phyloP scores from a whole-genome alignment of 352 stramenopile species.

The Phytophthora crassamura region DNA sequence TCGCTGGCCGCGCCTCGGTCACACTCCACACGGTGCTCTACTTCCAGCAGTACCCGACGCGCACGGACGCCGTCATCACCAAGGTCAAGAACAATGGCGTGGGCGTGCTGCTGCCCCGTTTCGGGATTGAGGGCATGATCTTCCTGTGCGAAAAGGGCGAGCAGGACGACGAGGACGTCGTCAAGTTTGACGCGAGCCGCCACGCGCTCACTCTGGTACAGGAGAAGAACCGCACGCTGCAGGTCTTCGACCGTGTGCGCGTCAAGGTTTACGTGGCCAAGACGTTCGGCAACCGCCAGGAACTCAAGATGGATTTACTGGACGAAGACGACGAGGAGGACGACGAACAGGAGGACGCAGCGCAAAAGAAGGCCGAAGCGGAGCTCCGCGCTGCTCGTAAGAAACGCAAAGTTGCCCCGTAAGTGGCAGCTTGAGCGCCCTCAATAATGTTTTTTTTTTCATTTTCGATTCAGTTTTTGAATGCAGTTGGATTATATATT shows the following conservation, averaged over 20 bases:
- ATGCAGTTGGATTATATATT: not conserved
- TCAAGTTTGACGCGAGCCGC: constrained; percentile 55
- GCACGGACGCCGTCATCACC: constrained; percentile 94
- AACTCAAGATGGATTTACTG: constrained; percentile 86
- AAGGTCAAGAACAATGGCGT: constrained; percentile 96
- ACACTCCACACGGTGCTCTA: constrained; percentile 98
- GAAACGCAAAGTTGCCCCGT: constrained; percentile 41
- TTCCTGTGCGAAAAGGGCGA: constrained; percentile 86
- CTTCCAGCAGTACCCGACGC: constrained; percentile 92
- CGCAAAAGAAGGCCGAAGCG: constrained; percentile 40
- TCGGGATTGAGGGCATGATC: constrained; percentile 98
- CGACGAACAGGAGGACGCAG: constrained; percentile 20
- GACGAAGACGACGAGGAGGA: constrained; percentile 44
- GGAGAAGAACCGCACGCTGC: constrained; percentile 55
- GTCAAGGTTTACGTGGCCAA: constrained; percentile 84
- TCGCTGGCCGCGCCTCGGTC: constrained; percentile 96
- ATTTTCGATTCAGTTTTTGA: not conserved
- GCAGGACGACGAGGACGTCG: constrained; percentile 59
- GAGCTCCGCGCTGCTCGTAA: constrained; percentile 36
- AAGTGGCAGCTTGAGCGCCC: constrained; percentile 21
- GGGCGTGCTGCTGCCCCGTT: constrained; percentile 96
- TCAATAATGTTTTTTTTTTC: constrained; percentile 16
- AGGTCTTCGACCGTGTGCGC: constrained; percentile 83
- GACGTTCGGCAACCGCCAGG: constrained; percentile 83
- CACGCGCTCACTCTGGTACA: constrained; percentile 73